phyloP scores from a whole-genome alignment of 2,329 filamentous ascomycete species.

The Neofusicoccum umdonicola region DNA sequence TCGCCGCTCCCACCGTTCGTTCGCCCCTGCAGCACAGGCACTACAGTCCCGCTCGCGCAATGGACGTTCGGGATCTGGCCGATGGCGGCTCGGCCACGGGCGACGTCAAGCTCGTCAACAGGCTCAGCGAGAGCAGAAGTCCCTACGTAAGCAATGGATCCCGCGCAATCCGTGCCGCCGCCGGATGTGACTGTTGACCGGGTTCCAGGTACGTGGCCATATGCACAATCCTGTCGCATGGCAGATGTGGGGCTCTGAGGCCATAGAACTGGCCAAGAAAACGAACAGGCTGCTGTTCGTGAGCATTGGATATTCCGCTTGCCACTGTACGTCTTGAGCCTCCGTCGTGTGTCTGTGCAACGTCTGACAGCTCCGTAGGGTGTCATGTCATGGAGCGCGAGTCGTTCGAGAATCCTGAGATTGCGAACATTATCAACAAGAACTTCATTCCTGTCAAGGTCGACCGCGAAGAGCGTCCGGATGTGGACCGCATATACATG shows the following conservation, averaged over 20 bases:
- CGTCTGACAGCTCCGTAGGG: slow-evolving; percentile 31
- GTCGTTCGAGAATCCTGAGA: slow-evolving; percentile 79
- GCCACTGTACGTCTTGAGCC: slow-evolving; percentile 69
- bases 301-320: slow-evolving; percentile 92
- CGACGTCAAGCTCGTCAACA: slow-evolving; percentile 41
- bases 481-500: slow-evolving; percentile 96
- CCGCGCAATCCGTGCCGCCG: background rate
- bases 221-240: slow-evolving; percentile 81
- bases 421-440: slow-evolving; percentile 79
- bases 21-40: background rate
- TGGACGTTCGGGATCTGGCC: slow-evolving; percentile 29
- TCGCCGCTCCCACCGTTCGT: background rate
- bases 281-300: slow-evolving; percentile 89
- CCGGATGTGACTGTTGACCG: slow-evolving; percentile 19
- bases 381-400: slow-evolving; percentile 88
- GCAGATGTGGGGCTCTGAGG: slow-evolving; percentile 81
- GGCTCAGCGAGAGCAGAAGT: slow-evolving; percentile 60
- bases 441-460: slow-evolving; percentile 89
- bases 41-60: slow-evolving; percentile 21
- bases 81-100: background rate
- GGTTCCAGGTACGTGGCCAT: slow-evolving; percentile 64
- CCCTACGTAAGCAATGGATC: slow-evolving; percentile 58
- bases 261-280: slow-evolving; percentile 71
- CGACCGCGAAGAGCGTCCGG: slow-evolving; percentile 89
- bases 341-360: background rate